Percentiles rank a stretch among this genome's conserved stretches.
Conservation (phyloP, 495 filamentous ascomycete genomes). For the Penicillium paradoxum region DNA sequence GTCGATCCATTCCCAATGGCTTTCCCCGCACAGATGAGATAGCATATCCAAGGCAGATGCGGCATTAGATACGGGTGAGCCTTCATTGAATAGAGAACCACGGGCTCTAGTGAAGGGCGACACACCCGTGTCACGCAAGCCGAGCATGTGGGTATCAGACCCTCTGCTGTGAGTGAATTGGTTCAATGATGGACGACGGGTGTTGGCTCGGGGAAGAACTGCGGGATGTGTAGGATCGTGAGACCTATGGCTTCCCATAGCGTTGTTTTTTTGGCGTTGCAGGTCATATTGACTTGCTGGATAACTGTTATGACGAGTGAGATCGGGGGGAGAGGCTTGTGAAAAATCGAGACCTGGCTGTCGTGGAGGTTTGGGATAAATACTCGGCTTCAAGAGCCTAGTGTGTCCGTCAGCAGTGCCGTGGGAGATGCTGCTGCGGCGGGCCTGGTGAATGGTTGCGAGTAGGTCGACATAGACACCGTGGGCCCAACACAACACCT, state of each 20-base stretch:
- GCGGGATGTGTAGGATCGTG: slow-evolving; percentile 9
- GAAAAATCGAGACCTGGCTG: slow-evolving; percentile 45
- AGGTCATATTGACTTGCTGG: slow-evolving; percentile 36
- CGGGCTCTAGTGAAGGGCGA: slow-evolving; percentile 36
- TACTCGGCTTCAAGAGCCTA: slow-evolving; percentile 47
- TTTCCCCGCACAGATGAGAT: slow-evolving; percentile 76
- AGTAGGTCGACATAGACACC: slow-evolving; percentile 83
- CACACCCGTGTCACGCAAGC: slow-evolving; percentile 27
- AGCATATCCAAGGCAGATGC: slow-evolving; percentile 72
- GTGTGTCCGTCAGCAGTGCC: slow-evolving; percentile 30
- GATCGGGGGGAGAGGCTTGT: slow-evolving; percentile 20
- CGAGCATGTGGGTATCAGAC: slow-evolving; percentile 26
- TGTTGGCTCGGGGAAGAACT: slow-evolving; percentile 14
- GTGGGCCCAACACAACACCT: slow-evolving; percentile 78
- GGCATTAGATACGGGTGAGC: slow-evolving; percentile 45
- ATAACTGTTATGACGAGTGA: slow-evolving; percentile 42
- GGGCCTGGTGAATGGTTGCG: slow-evolving; percentile 62
- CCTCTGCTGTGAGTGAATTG: slow-evolving; percentile 25
- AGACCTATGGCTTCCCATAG: slow-evolving; percentile 8
- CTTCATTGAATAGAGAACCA: slow-evolving; percentile 29
- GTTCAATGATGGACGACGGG: slow-evolving; percentile 25
- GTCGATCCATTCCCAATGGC: slow-evolving; percentile 90
- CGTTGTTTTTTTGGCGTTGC: slow-evolving; percentile 19
- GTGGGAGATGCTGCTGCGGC: slow-evolving; percentile 39
- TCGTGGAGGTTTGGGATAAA: slow-evolving; percentile 61